Evolutionary conservation across 2,329 filamentous ascomycete species (phyloP), one percentile per base, ranked within the genome.

Genomic region (Ceratocystis variospora): DNA sequence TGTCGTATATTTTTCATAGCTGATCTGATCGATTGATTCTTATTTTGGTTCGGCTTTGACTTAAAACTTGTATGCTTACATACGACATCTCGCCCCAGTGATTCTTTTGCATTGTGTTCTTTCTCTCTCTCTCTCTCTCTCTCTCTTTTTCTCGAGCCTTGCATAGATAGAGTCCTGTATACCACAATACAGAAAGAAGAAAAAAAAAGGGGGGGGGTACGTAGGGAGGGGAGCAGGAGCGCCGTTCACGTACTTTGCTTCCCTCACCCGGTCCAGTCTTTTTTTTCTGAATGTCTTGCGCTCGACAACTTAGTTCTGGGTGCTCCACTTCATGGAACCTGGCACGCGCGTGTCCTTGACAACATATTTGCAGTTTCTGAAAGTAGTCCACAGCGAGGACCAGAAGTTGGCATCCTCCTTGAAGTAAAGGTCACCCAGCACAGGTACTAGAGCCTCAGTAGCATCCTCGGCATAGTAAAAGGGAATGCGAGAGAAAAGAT

Each of bases 401-500:
- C 79, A 69, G 71, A 80, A 80, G 66, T 67, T 67, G 28, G 75
- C 71, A 12, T 76, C 72, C 61, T 81, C 79, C 7, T 74, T 72
- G 71, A 76, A 76, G 74, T 85, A 85, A 65, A 80, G 75, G 37
- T 79, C 75, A 6, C 82, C 82, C 19, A 85, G 77, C n/a, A 85
- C 74, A 8, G 78, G 78, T 71, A 77, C 77, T 72, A 85, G 82
- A 10, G 82, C 80, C 67, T 79, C 75, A 8, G 81, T 83, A n/a
- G 82, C 82, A 71, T 83, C 79, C 68, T 81, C 78, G 25, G 82
- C 82, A 70, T 83, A 77, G 76, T 86, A 86, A 73, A 67, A 67
- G 63, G 66, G 66, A 19, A 67, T 67, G 61, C 66, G 66, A 75
- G 83, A 80, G 73, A 85, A 83, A 10, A 83, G 75, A 70, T 87